A percentile compares a stretch with the other conserved stretches of the same genome.
These are phyloP conservation scores for Aspergillus fumigatiaffinis DNA, from an alignment of 2,329 filamentous ascomycete species.

Conservation along the genomic window DNA sequence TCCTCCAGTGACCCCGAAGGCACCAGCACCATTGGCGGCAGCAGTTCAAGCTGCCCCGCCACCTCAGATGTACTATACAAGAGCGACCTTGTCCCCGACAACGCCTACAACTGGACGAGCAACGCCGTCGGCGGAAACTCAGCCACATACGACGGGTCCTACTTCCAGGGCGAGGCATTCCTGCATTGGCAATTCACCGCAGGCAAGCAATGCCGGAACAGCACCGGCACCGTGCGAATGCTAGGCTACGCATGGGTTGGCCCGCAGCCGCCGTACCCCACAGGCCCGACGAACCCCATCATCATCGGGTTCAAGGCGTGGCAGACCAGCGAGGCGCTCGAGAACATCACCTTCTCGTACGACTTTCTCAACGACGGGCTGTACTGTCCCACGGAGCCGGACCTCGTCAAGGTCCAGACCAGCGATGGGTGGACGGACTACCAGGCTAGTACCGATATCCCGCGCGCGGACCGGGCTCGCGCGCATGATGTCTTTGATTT, in stretches of 20 bases:
- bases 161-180: not conserved
- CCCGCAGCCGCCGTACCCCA: not conserved
- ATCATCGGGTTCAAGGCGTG: not conserved
- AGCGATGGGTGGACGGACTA: too few species aligned
- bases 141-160: not conserved
- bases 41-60: not conserved
- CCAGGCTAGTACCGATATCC: too few species aligned
- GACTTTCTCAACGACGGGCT: not conserved
- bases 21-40: not conserved
- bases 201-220: not conserved
- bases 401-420: too few species aligned
- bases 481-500: too few species aligned
- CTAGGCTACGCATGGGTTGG: not conserved
- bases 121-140: not conserved
- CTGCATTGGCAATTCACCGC: not conserved
- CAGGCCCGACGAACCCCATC: not conserved
- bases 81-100: not conserved
- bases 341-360: not conserved
- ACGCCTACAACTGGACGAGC: not conserved
- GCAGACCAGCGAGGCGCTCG: not conserved
- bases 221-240: not conserved
- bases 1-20: not conserved
- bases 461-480: too few species aligned
- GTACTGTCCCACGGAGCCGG: too few species aligned
- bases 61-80: not conserved